Evolutionary conservation across 2,329 filamentous ascomycete genomes (phyloP).

Genomic region (Claviceps pusilla): DNA sequence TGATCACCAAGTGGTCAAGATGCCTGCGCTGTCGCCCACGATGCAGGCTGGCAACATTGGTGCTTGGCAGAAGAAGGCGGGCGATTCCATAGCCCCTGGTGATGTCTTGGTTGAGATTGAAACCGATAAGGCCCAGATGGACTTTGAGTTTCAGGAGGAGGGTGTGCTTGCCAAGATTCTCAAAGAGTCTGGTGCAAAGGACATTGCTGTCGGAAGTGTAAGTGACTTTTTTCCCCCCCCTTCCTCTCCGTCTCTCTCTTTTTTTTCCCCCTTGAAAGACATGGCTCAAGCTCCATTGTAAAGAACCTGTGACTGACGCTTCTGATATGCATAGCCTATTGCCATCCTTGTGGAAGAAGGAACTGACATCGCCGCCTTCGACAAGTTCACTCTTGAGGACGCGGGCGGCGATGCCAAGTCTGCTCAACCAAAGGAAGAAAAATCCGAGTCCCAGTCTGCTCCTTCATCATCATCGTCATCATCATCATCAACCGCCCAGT

Average conservation of each 20-base stretch:
- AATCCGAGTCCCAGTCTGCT: constrained; percentile 44
- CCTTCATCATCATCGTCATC: constrained; percentile 31
- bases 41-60: constrained; percentile 97
- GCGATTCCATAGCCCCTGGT: constrained; percentile 73
- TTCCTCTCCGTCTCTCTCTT: too few species aligned
- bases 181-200: constrained; percentile 85
- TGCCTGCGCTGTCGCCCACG: constrained; percentile 94
- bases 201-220: constrained; percentile 87
- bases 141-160: constrained; percentile 99
- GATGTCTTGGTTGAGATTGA: constrained; percentile 97
- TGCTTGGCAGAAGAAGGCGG: constrained; percentile 92
- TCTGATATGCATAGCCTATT: constrained; percentile 53
- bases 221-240: constrained; percentile 25
- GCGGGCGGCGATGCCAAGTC: constrained; percentile 66
- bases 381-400: constrained; percentile 74
- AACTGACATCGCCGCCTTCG: constrained; percentile 73
- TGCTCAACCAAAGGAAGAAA: constrained; percentile 50
- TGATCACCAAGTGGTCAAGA: constrained; percentile 86
- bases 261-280: neutral
- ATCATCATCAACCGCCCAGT: constrained; percentile 17
- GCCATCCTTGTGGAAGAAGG: constrained; percentile 89
- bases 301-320: constrained; percentile 6
- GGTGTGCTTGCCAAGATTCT: constrained; percentile 89
- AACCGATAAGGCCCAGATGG: constrained; percentile 99
- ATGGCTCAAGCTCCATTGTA: too few species aligned